Percentiles rank a stretch among this genome's conserved stretches.
Conservation (phyloP, 805 yeast species). For the Candida arabinofermentans region DNA sequence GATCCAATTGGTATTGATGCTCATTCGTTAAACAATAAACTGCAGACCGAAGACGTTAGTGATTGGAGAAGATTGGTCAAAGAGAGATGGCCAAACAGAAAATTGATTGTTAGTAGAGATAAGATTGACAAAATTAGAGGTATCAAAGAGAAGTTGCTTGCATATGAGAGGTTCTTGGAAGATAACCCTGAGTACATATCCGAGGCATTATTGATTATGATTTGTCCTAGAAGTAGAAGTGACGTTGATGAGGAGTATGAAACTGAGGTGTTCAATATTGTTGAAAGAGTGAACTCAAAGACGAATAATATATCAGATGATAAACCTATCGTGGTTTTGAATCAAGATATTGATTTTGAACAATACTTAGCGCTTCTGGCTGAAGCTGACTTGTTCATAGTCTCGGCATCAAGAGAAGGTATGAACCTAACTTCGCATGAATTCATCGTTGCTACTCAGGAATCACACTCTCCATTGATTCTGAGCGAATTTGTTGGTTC, state of each 20-base stretch:
- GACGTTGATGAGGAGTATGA: conserved; percentile 60
- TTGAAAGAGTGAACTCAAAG: conserved; percentile 79
- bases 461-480: conserved; percentile 74
- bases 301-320: conserved; percentile 66
- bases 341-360: conserved; percentile 83
- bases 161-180: conserved; percentile 74
- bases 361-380: conserved; percentile 83
- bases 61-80: conserved; percentile 69
- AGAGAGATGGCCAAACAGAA: conserved; percentile 72
- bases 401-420: conserved; percentile 92
- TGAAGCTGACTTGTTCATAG: conserved; percentile 86
- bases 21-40: conserved; percentile 42
- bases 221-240: conserved; percentile 58
- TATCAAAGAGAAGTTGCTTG: conserved; percentile 77
- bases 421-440: conserved; percentile 97
- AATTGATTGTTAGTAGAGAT: conserved; percentile 80
- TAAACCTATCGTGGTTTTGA: conserved; percentile 83
- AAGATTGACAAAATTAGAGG: conserved; percentile 87
- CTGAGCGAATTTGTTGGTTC: conserved; percentile 95
- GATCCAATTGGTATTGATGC: conserved; percentile 82
- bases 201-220: conserved; percentile 74
- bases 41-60: conserved; percentile 43
- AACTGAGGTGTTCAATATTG: conserved; percentile 68
- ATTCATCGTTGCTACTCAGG: conserved; percentile 70
- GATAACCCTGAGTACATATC: conserved; percentile 69